phyloP scores from a whole-genome alignment of 2,329 filamentous ascomycete genomes.

The Colletotrichum tabaci region DNA sequence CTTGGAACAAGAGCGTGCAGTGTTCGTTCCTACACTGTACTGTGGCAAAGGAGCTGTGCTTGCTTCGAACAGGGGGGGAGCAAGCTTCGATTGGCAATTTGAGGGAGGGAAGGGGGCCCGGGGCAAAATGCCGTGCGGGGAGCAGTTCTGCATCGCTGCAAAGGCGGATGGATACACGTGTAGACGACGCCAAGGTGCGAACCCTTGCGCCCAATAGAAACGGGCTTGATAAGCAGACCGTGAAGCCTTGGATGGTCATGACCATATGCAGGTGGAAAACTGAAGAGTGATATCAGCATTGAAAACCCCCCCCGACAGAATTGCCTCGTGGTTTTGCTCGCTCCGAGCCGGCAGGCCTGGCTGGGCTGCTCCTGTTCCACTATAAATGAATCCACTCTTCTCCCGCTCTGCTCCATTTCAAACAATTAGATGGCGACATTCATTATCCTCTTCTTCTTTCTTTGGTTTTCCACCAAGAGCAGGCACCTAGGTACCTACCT shows the following conservation, averaged over 20 bases:
- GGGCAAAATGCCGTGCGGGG: slow-evolving; percentile 35
- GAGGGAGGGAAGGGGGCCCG: not conserved
- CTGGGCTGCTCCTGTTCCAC: too few relatives aligned
- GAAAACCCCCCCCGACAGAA: too few relatives aligned
- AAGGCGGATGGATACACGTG: too few relatives aligned
- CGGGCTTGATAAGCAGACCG: slow-evolving; percentile 27
- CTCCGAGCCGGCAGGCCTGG: slow-evolving; percentile 23
- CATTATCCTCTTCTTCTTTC: not conserved
- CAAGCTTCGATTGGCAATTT: not conserved
- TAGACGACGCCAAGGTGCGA: not conserved
- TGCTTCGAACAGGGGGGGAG: not conserved
- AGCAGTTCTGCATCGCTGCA: not conserved
- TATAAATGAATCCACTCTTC: too few relatives aligned
- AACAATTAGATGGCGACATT: not conserved
- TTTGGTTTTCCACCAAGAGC: too few relatives aligned
- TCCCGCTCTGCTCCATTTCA: slow-evolving; percentile 4
- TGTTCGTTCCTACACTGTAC: too few relatives aligned
- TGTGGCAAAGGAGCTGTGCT: not conserved
- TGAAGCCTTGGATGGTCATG: not conserved
- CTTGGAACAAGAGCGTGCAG: slow-evolving; percentile 11
- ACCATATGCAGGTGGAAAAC: too few relatives aligned
- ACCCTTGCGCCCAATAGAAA: slow-evolving; percentile 29
- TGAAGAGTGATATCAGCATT: too few relatives aligned
- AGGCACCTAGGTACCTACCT: too few relatives aligned
- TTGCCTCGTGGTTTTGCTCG: slow-evolving; percentile 15